Evolutionary conservation across 768 basidiomycete genomes (phyloP).

Genomic region (Kwoniella shandongensis): DNA sequence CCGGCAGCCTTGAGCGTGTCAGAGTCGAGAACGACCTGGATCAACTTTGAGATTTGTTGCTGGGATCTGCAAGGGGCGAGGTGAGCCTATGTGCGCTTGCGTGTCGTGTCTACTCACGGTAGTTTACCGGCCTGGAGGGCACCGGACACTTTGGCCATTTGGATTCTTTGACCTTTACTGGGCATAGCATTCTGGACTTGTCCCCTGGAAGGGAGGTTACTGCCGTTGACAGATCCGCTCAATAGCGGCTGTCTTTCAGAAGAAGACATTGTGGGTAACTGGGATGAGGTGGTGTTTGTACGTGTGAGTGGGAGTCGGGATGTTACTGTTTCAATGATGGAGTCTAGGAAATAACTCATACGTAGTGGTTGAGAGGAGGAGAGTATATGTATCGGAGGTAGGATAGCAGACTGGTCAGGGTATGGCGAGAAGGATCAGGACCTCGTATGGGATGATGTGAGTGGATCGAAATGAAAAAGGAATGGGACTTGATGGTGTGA

Average conservation of each 20-base stretch:
- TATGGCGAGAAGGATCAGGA: too few species aligned
- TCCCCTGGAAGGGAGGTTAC: constrained; percentile 31
- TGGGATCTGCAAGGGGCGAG: constrained; percentile 35
- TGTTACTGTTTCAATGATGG: constrained; percentile 15
- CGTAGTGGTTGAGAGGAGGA: background rate
- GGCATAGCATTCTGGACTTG: constrained; percentile 43
- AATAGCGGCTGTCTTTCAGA: constrained; percentile 28
- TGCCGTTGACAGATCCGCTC: constrained; percentile 28
- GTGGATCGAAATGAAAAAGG: too few species aligned
- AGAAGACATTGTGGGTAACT: background rate
- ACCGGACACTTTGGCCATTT: constrained; percentile 47
- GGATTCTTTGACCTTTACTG: constrained; percentile 40
- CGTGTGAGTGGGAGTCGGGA: constrained; percentile 15
- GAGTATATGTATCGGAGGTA: too few species aligned
- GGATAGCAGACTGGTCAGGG: too few species aligned
- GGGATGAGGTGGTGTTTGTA: background rate
- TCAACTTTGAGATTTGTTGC: constrained; percentile 49
- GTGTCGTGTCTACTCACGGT: constrained; percentile 49
- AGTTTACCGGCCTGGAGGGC: constrained; percentile 53
- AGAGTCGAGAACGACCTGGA: constrained; percentile 45
- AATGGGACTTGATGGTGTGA: too few species aligned
- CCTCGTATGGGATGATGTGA: too few species aligned
- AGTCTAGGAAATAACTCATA: constrained; percentile 17
- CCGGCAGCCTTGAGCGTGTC: constrained; percentile 49
- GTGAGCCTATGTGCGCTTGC: too few species aligned